Percentiles rank a stretch among this genome's conserved stretches.
phyloP scores from a whole-genome alignment of 1,284 basidiomycete species.

The Microbotryum intermedium region DNA sequence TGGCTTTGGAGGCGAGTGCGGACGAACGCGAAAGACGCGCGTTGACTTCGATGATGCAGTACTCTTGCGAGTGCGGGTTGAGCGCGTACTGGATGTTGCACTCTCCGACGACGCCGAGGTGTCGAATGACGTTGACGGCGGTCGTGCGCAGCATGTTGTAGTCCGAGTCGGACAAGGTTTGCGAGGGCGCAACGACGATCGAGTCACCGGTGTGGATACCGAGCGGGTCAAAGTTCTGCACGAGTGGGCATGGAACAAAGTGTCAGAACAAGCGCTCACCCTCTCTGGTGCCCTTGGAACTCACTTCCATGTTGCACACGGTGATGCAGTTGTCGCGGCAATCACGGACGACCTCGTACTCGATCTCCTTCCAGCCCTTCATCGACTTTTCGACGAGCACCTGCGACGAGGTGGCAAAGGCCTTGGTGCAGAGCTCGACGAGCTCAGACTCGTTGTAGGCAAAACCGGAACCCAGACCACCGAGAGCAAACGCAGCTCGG shows the following conservation, averaged over 20 bases:
- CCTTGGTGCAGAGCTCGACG: slow-evolving; percentile 85
- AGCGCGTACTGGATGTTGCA: slow-evolving; percentile 95
- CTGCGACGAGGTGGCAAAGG: slow-evolving; percentile 84
- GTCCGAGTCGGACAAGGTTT: slow-evolving; percentile 84
- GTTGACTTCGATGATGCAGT: slow-evolving; percentile 84
- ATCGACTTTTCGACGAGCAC: slow-evolving; percentile 95
- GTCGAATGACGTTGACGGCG: slow-evolving; percentile 93
- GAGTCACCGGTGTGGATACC: slow-evolving; percentile 99
- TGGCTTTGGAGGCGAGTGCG: slow-evolving; percentile 96
- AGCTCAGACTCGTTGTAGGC: slow-evolving; percentile 92
- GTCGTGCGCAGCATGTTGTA: slow-evolving; percentile 99
- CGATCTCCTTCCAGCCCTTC: slow-evolving; percentile 99
- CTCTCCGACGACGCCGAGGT: slow-evolving; percentile 96
- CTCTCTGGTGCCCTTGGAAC: slow-evolving; percentile 43
- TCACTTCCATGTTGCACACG: slow-evolving; percentile 32
- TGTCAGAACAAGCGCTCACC: neutral
- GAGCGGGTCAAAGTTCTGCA: slow-evolving; percentile 98
- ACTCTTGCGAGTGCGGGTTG: slow-evolving; percentile 84
- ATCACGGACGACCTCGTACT: slow-evolving; percentile 98
- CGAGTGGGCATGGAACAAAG: slow-evolving; percentile 38
- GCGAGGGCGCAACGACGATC: slow-evolving; percentile 98
- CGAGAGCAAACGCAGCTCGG: slow-evolving; percentile 94
- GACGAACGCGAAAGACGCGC: slow-evolving; percentile 53
- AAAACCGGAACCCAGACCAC: slow-evolving; percentile 97
- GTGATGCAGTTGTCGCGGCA: slow-evolving; percentile 57